Percentiles rank a stretch among this genome's conserved stretches.
These are phyloP conservation scores for Moringa oleifera DNA, from an alignment of 345 rosid species.

Conservation along the genomic window DNA sequence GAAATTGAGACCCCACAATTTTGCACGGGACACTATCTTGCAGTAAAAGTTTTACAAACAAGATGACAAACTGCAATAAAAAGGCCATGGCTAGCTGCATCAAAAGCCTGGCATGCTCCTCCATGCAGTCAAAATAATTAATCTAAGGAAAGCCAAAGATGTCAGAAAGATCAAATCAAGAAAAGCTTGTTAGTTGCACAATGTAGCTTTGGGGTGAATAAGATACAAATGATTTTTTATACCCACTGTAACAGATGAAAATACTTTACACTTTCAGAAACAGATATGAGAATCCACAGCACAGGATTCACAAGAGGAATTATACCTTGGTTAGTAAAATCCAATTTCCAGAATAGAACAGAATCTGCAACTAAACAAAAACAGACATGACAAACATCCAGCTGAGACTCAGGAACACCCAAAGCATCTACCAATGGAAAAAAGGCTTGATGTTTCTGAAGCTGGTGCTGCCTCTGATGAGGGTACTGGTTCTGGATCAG, in stretches of 20 bases:
- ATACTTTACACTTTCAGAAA: not conserved
- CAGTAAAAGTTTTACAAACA: too few species aligned
- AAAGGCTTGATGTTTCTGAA: slow-evolving; percentile 33
- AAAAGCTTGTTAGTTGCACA: not conserved
- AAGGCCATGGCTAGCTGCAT: not conserved
- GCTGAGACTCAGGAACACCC: slow-evolving; percentile 52
- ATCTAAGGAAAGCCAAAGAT: too few species aligned
- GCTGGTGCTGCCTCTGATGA: slow-evolving; percentile 25
- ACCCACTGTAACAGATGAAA: not conserved
- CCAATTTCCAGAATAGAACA: not conserved
- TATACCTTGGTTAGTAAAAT: not conserved
- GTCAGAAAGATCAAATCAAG: not conserved
- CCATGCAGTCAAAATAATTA: not conserved
- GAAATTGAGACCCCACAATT: too few species aligned
- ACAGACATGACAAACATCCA: slow-evolving; percentile 1
- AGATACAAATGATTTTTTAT: too few species aligned
- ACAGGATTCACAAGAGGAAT: not conserved
- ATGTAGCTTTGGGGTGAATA: not conserved
- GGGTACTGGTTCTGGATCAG: too few species aligned
- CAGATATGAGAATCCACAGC: not conserved
- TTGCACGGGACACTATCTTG: too few species aligned
- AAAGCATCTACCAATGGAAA: slow-evolving; percentile 64
- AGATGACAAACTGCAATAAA: too few species aligned
- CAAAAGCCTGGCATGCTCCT: not conserved
- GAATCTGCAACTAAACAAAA: not conserved